phyloP scores from a whole-genome alignment of 805 yeast genomes.

The Saccharomycopsis sp. region DNA sequence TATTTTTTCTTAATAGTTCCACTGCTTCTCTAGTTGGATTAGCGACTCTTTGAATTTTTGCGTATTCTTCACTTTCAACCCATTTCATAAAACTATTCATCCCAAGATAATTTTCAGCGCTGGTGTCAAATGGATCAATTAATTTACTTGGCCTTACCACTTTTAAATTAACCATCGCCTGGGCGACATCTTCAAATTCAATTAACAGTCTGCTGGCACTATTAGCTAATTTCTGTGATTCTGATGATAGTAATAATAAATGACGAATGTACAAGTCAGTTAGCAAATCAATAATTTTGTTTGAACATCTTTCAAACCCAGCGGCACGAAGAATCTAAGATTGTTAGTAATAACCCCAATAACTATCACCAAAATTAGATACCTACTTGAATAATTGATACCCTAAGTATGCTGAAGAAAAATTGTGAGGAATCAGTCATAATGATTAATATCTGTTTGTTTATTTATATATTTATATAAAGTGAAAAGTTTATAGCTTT shows the following conservation, averaged over 20 bases:
- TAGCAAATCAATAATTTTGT: conserved; percentile 63
- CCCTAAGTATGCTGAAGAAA: conserved; percentile 35
- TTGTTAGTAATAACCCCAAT: no score
- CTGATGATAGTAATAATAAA: conserved; percentile 45
- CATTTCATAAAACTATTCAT: conserved; percentile 48
- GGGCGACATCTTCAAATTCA: conserved; percentile 59
- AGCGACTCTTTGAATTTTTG: conserved; percentile 35
- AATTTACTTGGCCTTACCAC: conserved; percentile 51
- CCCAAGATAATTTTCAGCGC: conserved; percentile 39
- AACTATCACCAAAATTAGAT: no score
- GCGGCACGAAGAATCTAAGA: conserved; percentile 65
- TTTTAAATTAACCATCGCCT: conserved; percentile 59
- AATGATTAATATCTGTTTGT: no score
- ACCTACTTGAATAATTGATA: conserved; percentile 32
- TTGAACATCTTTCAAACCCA: conserved; percentile 78
- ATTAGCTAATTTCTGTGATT: conserved; percentile 44
- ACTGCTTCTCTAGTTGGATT: conserved; percentile 26
- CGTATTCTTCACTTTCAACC: conserved; percentile 42
- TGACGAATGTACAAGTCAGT: conserved; percentile 70
- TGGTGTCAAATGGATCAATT: conserved; percentile 49
- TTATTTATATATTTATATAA: no score
- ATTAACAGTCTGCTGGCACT: conserved; percentile 40
- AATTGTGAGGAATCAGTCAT: conserved; percentile 32
- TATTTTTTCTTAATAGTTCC: conserved; percentile 28
- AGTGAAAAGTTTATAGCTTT: no score